Evolutionary conservation across 768 basidiomycete genomes (phyloP).

Genomic region (Naganishia vishniacii): DNA sequence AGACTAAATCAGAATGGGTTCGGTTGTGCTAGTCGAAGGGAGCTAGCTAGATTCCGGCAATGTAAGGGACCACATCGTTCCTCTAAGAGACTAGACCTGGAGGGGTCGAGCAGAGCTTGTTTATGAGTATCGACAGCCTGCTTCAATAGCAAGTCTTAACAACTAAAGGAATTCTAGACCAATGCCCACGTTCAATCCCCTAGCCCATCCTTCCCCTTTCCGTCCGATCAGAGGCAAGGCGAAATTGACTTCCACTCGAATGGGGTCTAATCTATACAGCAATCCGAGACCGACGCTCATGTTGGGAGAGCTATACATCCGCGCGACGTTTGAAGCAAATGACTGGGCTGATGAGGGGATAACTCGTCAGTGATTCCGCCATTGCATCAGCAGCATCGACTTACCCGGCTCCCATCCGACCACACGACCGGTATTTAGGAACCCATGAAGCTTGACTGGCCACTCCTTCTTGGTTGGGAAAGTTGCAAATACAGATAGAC

Average conservation of each 20-base stretch:
- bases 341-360: conserved; percentile 27
- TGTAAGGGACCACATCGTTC: too few relatives aligned
- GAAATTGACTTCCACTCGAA: conserved; percentile 45
- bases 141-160: not conserved
- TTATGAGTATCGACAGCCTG: too few relatives aligned
- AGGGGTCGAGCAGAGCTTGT: too few relatives aligned
- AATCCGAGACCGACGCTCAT: conserved; percentile 43
- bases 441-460: conserved; percentile 42
- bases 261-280: conserved; percentile 44
- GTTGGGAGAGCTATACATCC: conserved; percentile 39
- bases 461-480: conserved; percentile 42
- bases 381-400: not conserved
- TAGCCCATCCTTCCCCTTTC: conserved; percentile 39
- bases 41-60: too few relatives aligned
- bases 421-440: conserved; percentile 44
- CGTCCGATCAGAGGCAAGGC: conserved; percentile 44
- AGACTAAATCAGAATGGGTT: too few relatives aligned
- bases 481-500: conserved; percentile 40
- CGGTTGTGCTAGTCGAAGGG: too few relatives aligned
- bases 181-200: conserved; percentile 46
- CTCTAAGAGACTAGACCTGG: too few relatives aligned
- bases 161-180: conserved; percentile 46
- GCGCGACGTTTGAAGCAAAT: conserved; percentile 38
- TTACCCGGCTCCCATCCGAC: conserved; percentile 40
- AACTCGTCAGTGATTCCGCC: not conserved